A percentile compares a stretch with the other conserved stretches of the same genome.
phyloP scores from a whole-genome alignment of 2,329 filamentous ascomycete species.

The Ceratocystis diversiconidia region DNA sequence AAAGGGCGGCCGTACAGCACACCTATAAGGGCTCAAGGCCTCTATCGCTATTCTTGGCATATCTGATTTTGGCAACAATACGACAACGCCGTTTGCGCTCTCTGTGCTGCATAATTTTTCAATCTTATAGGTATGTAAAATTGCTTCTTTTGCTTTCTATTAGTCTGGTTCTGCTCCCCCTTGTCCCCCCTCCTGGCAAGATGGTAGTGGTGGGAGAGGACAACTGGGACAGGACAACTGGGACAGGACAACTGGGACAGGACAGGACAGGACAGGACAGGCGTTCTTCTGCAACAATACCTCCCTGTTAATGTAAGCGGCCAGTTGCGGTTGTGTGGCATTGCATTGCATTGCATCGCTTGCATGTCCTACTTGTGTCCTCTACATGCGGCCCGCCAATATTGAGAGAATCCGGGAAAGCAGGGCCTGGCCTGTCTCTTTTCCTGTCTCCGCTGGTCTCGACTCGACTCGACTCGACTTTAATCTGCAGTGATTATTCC shows the following conservation, averaged over 20 bases:
- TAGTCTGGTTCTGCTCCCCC: not conserved
- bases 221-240: not conserved
- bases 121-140: not conserved
- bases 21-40: too few species aligned
- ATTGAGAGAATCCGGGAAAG: conserved; percentile 1
- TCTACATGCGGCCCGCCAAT: conserved; percentile 5
- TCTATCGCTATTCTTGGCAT: not conserved
- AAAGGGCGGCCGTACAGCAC: too few species aligned
- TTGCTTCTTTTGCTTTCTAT: not conserved
- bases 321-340: not conserved
- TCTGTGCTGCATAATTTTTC: not conserved
- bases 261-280: not conserved
- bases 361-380: not conserved
- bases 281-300: not conserved
- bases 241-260: not conserved
- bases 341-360: not conserved
- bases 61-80: not conserved
- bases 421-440: conserved; percentile 2
- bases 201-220: too few species aligned
- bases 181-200: too few species aligned
- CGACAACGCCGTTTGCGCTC: not conserved
- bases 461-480: conserved; percentile 1
- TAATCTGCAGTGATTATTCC: conserved; percentile 5
- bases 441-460: not conserved
- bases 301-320: not conserved